Evolutionary conservation across 306 rosid genomes (phyloP), one percentile per base, ranked within the genome.

Genomic region (Acmispon strigosus): DNA sequence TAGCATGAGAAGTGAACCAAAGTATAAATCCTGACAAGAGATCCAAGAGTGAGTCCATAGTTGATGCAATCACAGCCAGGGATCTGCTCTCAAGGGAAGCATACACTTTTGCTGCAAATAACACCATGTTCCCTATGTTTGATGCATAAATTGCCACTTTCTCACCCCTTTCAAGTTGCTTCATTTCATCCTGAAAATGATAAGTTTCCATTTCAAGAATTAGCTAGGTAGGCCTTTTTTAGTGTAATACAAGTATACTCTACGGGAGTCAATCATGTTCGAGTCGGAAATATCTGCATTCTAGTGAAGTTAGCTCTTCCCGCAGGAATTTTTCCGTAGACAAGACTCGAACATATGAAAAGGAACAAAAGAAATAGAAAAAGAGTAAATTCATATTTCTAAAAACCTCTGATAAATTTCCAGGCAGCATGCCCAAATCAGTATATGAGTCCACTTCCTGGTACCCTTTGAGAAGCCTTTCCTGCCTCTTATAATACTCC

Each of bases 31-130:
- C 99, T 2, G 97, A 90, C 68, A 94, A 73, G 75, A 94, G 95
- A 80, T 94, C 96, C 83, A 94, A 86, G 10, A 94, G 89, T 49
- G 99, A 94, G 53, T 94, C 99, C 78, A 94, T 41, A 14, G 99
- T 94, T 56, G 99, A 94, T 36, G 99, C 97, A 78, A 90, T 94
- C n/a, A 94, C 99, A 17, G 96, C 99, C 79, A 94, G 49, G n/a
- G 97, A 94, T 84, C 82, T 87, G 63, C 99, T 90, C 80, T 86
- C 65, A 45, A 83, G 62, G 0, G 96, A 87, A 49, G 97, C 99
- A 78, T 84, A 91, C 59, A 94, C 83, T 75, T 94, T 91, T 8
- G 97, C 99, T 2, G 61, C 8, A 76, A 94, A 91, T 37, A 94
- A 36, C 72, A 91, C 78, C 75, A 94, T 78, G 73, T 94, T 94